Conservation (phyloP, 2,329 filamentous ascomycete species). For the Rutstroemia sp. region DNA sequence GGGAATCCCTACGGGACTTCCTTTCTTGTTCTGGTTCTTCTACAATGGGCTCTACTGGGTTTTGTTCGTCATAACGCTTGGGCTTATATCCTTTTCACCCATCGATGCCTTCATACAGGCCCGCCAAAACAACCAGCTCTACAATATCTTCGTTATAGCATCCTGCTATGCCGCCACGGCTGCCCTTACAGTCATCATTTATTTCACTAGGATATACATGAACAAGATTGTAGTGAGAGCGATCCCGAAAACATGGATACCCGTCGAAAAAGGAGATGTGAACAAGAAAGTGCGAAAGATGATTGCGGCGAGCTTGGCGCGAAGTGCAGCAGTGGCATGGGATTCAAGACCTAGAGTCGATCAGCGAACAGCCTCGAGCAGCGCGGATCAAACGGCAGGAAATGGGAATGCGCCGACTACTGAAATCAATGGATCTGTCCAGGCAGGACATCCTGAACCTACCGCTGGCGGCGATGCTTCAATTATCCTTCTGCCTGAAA, state of each 20-base stretch:
- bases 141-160: conserved; percentile 77
- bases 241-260: conserved; percentile 71
- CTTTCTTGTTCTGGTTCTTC: conserved; percentile 33
- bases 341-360: conserved; percentile 62
- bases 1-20: background rate
- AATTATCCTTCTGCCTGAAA: conserved; percentile 18
- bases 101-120: conserved; percentile 76
- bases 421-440: conserved; percentile 5
- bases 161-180: conserved; percentile 69
- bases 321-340: conserved; percentile 76
- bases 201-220: conserved; percentile 62
- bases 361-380: conserved; percentile 23
- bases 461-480: conserved; percentile 16
- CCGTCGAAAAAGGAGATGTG: conserved; percentile 79
- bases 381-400: conserved; percentile 25
- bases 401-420: conserved; percentile 16
- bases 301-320: conserved; percentile 63
- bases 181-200: conserved; percentile 65
- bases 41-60: conserved; percentile 74
- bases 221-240: no score
- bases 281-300: conserved; percentile 66
- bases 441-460: conserved; percentile 6
- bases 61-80: conserved; percentile 65
- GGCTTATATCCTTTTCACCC: conserved; percentile 72
- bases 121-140: conserved; percentile 54